phyloP scores from a whole-genome alignment of 176 grass and related monocot species.

The Musa schizocarpa region DNA sequence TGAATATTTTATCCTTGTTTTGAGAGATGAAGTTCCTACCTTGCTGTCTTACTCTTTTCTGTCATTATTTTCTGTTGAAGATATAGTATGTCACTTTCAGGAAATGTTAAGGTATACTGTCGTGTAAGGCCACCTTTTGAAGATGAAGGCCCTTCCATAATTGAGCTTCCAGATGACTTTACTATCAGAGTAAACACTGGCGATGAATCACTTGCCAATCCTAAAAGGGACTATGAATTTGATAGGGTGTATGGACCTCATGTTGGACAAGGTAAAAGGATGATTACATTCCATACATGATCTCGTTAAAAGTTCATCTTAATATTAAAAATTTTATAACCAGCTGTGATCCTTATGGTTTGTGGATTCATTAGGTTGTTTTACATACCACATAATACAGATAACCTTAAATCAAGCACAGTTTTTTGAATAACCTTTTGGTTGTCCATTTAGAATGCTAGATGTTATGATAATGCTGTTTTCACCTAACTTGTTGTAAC shows the following conservation, averaged over 20 bases:
- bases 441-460: background rate
- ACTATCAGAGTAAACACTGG: conserved; percentile 84
- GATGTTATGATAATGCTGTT: conserved; percentile 14
- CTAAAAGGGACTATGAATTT: conserved; percentile 95
- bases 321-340: background rate
- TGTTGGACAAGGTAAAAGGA: conserved; percentile 73
- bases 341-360: background rate
- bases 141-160: conserved; percentile 60
- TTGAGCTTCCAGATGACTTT: conserved; percentile 94
- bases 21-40: background rate
- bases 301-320: conserved; percentile 10
- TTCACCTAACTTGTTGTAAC: conserved; percentile 12
- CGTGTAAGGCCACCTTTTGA: conserved; percentile 81
- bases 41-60: background rate
- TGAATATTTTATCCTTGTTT: conserved; percentile 11
- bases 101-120: conserved; percentile 88
- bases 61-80: conserved; percentile 18
- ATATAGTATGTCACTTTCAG: conserved; percentile 37
- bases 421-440: background rate
- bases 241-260: conserved; percentile 92
- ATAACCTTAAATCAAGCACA: background rate
- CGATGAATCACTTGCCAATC: conserved; percentile 81
- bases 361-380: background rate
- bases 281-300: conserved; percentile 7
- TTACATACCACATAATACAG: background rate